Base-by-base conservation (phyloP, 1,284 basidiomycete species). In the Papiliotrema laurentii region DNA sequence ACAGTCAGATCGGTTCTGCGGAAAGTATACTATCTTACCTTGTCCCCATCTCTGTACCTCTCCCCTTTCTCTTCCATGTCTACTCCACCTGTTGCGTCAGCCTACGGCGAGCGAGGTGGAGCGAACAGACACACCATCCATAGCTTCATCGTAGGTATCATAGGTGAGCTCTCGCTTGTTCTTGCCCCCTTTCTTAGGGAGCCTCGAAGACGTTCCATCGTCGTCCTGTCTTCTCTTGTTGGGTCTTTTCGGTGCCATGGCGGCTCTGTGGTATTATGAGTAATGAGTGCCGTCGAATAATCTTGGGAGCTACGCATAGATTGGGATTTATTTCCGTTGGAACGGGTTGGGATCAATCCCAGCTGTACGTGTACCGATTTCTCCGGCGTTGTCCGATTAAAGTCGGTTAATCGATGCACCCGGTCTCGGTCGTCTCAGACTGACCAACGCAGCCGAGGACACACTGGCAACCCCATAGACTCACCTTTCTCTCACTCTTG, bases 51-150 rank as follows among this genome's bases (percentile, higher is more conserved):
- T 9, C 62, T 45, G 50, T 72, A 75, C 31, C 73, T 56, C 53
- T 75, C 74, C 7, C 72, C 74, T 59, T 73, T 72, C 58, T 75
- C 74, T 51, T 75, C 74, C 50, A 63, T 61, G 33, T 68, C 63
- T 36, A 75, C 66, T n/a, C 66, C 74, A 22, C 67, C 67, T 62
- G 36, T 11, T 27, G 25, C 22, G 44, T 19, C 27, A 18, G 21
- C 19, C 18, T 7, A n/a, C 13, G 22, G 5, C 19, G 4, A 27
- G 14, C 16, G 24, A 1, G 11, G 30, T 37, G 5, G 3, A 26
- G 30, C 5, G n/a, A 31, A 30, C n/a, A 22, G 26, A 55, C 61
- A 33, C 35, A 61, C 66, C 70, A 43, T 74, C 72, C 44, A 74
- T 49, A n/a, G 68, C 68, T 35, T 72, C 71, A 39, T 74, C 72